Evolutionary conservation across 2,329 filamentous ascomycete genomes (phyloP).

Genomic region (Ascochyta clinopodiicola): DNA sequence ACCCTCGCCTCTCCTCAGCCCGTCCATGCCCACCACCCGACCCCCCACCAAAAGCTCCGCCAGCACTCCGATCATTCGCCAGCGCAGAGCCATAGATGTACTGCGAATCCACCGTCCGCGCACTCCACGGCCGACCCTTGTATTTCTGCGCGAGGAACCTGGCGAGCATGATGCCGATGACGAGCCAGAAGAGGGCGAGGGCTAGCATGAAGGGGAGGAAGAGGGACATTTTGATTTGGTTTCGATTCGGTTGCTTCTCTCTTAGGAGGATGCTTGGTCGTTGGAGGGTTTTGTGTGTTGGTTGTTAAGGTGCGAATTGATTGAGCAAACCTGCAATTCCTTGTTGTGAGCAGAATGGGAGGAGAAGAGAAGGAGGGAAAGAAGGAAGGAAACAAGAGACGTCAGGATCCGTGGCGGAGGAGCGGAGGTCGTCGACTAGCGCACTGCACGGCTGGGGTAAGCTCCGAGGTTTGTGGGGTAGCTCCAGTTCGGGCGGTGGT

Average conservation of each 20-base stretch:
- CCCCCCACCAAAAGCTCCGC: too few relatives aligned
- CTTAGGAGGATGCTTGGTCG: neutral
- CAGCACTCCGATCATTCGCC: constrained; percentile 4
- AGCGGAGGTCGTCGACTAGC: constrained; percentile 21
- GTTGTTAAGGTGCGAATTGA: neutral
- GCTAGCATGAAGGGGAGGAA: constrained; percentile 26
- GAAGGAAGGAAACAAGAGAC: neutral
- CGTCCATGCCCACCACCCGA: constrained; percentile 13
- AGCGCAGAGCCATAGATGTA: constrained; percentile 3
- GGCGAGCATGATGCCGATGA: constrained; percentile 26
- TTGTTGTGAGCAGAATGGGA: neutral
- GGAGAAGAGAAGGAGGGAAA: neutral
- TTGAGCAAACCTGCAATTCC: too few relatives aligned
- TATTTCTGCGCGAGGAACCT: constrained; percentile 30
- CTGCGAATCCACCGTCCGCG: neutral
- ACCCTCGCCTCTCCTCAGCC: neutral
- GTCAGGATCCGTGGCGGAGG: constrained; percentile 9
- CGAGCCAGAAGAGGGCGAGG: constrained; percentile 24
- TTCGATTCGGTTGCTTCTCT: too few relatives aligned
- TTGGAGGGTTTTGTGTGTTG: neutral
- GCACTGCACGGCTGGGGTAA: constrained; percentile 2
- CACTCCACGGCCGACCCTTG: constrained; percentile 12
- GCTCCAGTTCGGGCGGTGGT: neutral
- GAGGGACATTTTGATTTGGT: neutral
- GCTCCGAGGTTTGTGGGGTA: constrained; percentile 23